Evolutionary conservation across 164 flowering plant species (phyloP), one percentile per base, ranked within the genome.

Genomic region (Vitis vinifera): DNA sequence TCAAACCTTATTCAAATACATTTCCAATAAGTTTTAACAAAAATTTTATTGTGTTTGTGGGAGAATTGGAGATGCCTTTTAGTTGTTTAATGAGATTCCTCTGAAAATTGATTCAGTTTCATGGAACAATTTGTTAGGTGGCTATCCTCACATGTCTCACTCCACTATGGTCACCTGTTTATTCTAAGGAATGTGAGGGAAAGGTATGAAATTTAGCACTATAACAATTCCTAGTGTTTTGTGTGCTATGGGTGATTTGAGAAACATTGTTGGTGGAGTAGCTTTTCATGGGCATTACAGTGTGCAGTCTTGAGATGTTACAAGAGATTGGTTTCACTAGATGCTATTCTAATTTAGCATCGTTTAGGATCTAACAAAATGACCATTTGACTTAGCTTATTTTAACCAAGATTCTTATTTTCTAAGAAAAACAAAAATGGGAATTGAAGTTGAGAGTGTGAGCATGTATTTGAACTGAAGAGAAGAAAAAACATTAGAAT

Each of bases 111-210:
- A 87, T 75, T 67, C 70, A 70, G 83, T 85, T 59, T 83, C 87
- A 14, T 85, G 87, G 87, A 87, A 82, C 59, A 71, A 76, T 50
- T 71, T 87, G 79, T 79, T 87, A 81, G 83, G 79, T 52, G 86
- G 82, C 3, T 85, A 82, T 76, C 75, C 83, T 59, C 72, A 62
- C 63, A 68, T 50, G 7, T 74, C 82, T 67, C 59, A 75, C 53
- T 80, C 80, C 64, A 31, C 15, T 12, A 27, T 51, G 44, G 82
- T 70, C 8, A 8, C 44, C 75, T 5, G 65, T 75, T 73, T 85
- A 76, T 79, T 83, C 56, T 68, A 50, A 62, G 44, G 73, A 68
- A 72, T 87, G 81, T 59, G 15, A 63, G 15, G 53, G 16, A 65
- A 31, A 58, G 78, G 83, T 63, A 31, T 78, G 56, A 48, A 15